Evolutionary conservation across 129 eudicot species (phyloP).

Genomic region (Lactuca sativa): DNA sequence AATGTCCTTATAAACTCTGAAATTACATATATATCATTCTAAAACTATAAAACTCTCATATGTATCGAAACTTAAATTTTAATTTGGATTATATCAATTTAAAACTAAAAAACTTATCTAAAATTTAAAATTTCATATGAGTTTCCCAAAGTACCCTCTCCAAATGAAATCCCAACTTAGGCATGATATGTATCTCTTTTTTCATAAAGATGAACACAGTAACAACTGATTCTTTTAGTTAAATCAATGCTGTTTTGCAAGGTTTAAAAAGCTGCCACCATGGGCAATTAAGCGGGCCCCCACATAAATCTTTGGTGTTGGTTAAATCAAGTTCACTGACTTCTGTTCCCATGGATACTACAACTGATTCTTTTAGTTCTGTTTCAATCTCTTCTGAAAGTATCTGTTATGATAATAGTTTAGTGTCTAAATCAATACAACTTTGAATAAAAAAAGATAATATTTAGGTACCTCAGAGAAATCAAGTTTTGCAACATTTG

Average conservation of each 20-base stretch:
- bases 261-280: conserved; percentile 58
- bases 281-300: conserved; percentile 65
- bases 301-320: conserved; percentile 51
- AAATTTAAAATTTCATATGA: too few relatives aligned
- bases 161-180: too few relatives aligned
- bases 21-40: too few relatives aligned
- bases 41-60: too few relatives aligned
- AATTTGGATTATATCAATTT: too few relatives aligned
- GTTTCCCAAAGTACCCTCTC: too few relatives aligned
- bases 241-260: conserved; percentile 58
- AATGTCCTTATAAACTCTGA: too few relatives aligned
- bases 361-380: conserved; percentile 55
- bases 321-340: conserved; percentile 56
- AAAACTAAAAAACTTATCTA: too few relatives aligned
- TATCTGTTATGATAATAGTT: conserved; percentile 30
- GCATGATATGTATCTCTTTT: too few relatives aligned
- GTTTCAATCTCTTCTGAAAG: conserved; percentile 55
- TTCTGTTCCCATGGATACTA: conserved; percentile 75
- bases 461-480: conserved; percentile 55
- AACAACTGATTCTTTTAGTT: too few relatives aligned
- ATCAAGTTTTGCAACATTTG: conserved; percentile 65
- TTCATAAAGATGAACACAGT: too few relatives aligned
- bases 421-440: neutral
- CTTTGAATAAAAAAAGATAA: neutral
- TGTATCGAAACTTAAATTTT: too few relatives aligned